Base-by-base conservation (phyloP, 352 stramenopile genomes). In the Phytophthora syringae region DNA sequence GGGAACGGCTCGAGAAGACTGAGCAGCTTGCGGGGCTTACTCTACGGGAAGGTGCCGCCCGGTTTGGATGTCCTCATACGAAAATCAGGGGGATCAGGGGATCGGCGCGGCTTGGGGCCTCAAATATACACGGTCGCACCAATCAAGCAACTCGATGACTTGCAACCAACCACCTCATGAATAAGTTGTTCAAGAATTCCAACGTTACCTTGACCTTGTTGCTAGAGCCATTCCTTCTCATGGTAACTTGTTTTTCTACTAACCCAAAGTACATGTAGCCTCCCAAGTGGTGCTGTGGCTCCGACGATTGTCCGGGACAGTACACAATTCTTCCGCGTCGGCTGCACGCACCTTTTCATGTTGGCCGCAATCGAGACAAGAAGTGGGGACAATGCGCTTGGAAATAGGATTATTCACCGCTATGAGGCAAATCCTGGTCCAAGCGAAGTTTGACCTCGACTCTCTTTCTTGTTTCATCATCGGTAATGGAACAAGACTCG, bases 301-400 rank as follows among this genome's bases (percentile, higher is more conserved):
- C n/a, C n/a, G n/a, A n/a, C n/a, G n/a, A n/a, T n/a, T n/a, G n/a
- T n/a, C n/a, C n/a, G n/a, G n/a, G n/a, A n/a, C n/a, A n/a, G n/a
- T n/a, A n/a, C n/a, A n/a, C n/a, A n/a, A n/a, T n/a, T n/a, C n/a
- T n/a, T n/a, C n/a, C n/a, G n/a, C n/a, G n/a, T 52, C 77, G 74
- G 1, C 49, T 92, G 20, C 90, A 78, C 59, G 70, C 84, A 25
- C 83, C 81, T 24, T 39, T 55, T 32, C 63, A 64, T 18, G 60
- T 89, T 43, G 56, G 6, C 50, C 84, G 16, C 84, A 69, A 48
- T 5, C 27, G 15, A 65, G 45, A 30, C n/a, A 27, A 37, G 28
- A 2, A 13, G 32, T n/a, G n/a, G n/a, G 20, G 49, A 51, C 52
- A 60, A 52, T n/a, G n/a, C n/a, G n/a, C n/a, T n/a, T n/a, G n/a